A percentile compares a stretch with the other conserved stretches of the same genome.
These are phyloP conservation scores for Aphanomyces stellatus DNA, from an alignment of 352 stramenopile species.

Conservation along the genomic window DNA sequence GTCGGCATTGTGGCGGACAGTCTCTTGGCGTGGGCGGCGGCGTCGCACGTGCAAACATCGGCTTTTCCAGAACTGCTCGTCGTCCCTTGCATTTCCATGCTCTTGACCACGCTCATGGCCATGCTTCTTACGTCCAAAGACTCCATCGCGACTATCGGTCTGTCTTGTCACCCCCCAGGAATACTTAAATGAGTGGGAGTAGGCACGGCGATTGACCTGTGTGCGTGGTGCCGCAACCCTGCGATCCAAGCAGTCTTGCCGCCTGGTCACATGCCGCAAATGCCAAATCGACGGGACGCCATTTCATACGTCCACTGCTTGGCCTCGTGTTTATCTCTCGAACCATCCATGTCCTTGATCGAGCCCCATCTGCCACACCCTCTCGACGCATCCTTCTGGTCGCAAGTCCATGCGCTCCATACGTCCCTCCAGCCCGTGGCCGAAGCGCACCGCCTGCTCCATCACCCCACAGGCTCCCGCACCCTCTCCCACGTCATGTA, in stretches of 20 bases:
- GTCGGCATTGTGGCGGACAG: conserved; percentile 70
- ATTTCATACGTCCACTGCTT: conserved; percentile 57
- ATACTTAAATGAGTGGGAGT: no score
- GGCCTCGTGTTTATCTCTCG: conserved; percentile 28
- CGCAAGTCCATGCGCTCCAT: conserved; percentile 31
- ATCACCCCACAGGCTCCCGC: conserved; percentile 27
- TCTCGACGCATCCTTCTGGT: conserved; percentile 28
- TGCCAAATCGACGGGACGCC: conserved; percentile 52
- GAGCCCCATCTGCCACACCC: neutral
- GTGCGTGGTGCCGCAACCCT: conserved; percentile 48
- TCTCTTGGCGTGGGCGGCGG: conserved; percentile 44
- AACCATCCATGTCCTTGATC: neutral
- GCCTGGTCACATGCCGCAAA: conserved; percentile 36
- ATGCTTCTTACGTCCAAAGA: conserved; percentile 43
- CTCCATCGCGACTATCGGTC: no score
- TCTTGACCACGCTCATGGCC: conserved; percentile 46
- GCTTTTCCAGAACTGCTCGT: conserved; percentile 35
- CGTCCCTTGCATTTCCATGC: conserved; percentile 49
- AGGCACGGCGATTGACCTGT: conserved; percentile 53
- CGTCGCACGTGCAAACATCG: conserved; percentile 41
- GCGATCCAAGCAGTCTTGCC: conserved; percentile 33
- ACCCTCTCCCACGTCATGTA: conserved; percentile 74
- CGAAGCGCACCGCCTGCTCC: conserved; percentile 55
- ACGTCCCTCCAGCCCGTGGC: conserved; percentile 43
- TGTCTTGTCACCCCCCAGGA: no score